These are phyloP conservation scores for Coemansia asiatica DNA, from an alignment of 192 early-diverging fungal genomes.

Conservation along the genomic window DNA sequence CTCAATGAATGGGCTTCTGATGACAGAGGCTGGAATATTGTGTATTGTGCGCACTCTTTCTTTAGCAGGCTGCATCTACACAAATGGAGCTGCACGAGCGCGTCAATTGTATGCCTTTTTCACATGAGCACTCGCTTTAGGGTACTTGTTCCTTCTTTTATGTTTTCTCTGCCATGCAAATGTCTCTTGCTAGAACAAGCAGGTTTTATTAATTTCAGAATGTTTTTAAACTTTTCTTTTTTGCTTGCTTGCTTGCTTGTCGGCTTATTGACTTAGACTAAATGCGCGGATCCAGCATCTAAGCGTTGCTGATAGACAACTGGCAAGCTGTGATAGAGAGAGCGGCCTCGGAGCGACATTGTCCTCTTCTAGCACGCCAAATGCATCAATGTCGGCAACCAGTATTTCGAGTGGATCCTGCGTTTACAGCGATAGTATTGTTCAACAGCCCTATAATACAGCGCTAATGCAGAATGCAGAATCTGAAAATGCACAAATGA, in stretches of 20 bases:
- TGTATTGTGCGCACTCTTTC: background rate
- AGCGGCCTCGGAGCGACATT: background rate
- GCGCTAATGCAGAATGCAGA: background rate
- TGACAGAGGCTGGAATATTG: constrained; percentile 2
- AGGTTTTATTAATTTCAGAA: background rate
- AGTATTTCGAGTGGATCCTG: background rate
- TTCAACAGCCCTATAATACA: background rate
- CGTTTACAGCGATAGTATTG: background rate
- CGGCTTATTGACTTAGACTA: constrained; percentile 14
- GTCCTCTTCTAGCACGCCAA: background rate
- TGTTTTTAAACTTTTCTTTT: background rate
- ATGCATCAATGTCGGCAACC: background rate
- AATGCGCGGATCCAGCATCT: constrained; percentile 41
- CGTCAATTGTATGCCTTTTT: background rate
- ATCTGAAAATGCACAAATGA: background rate
- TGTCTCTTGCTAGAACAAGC: background rate
- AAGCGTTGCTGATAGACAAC: constrained; percentile 9
- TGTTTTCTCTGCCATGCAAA: background rate
- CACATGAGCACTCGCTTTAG: constrained; percentile 12
- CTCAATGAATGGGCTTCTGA: background rate
- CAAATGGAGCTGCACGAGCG: background rate
- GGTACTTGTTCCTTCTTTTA: background rate
- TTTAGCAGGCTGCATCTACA: background rate
- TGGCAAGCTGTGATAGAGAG: background rate
- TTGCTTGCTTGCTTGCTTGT: background rate